Evolutionary conservation across 2,329 filamentous ascomycete species (phyloP).

Genomic region (Diplodia seriata): DNA sequence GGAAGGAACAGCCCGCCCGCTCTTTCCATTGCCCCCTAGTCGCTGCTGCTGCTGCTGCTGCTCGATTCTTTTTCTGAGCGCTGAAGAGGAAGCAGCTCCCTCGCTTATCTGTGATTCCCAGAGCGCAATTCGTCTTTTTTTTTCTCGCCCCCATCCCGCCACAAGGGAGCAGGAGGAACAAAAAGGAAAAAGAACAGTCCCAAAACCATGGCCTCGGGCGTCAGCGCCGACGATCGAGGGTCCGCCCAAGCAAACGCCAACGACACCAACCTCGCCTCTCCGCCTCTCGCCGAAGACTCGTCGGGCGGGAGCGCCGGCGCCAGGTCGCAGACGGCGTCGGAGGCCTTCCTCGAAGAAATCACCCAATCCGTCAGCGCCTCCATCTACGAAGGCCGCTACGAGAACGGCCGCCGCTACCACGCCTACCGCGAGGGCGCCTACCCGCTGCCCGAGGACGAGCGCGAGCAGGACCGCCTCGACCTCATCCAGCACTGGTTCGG

Average conservation of each 20-base stretch:
- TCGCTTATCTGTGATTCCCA: not conserved
- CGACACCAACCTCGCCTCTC: not conserved
- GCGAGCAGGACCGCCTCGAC: slow-evolving; percentile 48
- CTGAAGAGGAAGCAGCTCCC: not conserved
- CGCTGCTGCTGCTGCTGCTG: no score
- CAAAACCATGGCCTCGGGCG: not conserved
- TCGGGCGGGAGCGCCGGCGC: slow-evolving; percentile 29
- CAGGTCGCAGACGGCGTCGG: not conserved
- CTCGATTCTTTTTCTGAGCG: no score
- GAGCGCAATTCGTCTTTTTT: not conserved
- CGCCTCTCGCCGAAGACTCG: slow-evolving; percentile 38
- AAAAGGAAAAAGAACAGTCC: not conserved
- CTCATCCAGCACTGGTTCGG: slow-evolving; percentile 49
- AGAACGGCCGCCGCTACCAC: slow-evolving; percentile 49
- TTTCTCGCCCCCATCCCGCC: not conserved
- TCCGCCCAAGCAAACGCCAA: not conserved
- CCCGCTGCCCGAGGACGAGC: slow-evolving; percentile 47
- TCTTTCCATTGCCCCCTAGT: no score
- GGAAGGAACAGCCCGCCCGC: not conserved
- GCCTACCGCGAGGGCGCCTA: slow-evolving; percentile 48
- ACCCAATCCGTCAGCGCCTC: slow-evolving; percentile 44
- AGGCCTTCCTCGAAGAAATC: slow-evolving; percentile 36
- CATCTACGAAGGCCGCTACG: slow-evolving; percentile 46
- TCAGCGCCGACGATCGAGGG: not conserved
- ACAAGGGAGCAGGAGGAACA: not conserved